phyloP scores from a whole-genome alignment of 1,139 yeast genomes.

The Kodamaea ohmeri region DNA sequence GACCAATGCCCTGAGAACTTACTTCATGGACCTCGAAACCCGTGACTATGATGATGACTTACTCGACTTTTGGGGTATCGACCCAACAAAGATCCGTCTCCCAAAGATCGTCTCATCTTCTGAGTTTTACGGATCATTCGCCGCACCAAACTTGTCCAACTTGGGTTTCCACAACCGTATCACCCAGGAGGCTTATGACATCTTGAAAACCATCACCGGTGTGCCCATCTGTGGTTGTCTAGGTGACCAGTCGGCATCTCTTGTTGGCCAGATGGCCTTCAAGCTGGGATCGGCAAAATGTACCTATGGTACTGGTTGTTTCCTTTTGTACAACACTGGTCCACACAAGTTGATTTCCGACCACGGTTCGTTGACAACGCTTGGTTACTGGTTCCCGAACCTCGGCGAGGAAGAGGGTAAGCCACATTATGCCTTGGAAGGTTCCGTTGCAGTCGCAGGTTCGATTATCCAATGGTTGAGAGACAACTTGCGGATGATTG shows the following conservation, averaged over 20 bases:
- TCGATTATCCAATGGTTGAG: constrained; percentile 93
- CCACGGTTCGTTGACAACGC: constrained; percentile 84
- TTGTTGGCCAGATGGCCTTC: constrained; percentile 90
- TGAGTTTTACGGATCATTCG: constrained; percentile 72
- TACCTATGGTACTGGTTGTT: constrained; percentile 98
- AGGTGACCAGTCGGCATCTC: constrained; percentile 93
- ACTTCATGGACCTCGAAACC: constrained; percentile 81
- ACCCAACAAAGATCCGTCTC: constrained; percentile 61
- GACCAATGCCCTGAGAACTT: constrained; percentile 89
- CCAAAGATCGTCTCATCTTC: constrained; percentile 83
- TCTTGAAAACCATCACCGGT: constrained; percentile 48
- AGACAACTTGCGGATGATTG: constrained; percentile 81
- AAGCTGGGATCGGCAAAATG: constrained; percentile 85
- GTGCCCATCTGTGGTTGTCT: constrained; percentile 86
- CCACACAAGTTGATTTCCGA: constrained; percentile 57
- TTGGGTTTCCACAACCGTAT: constrained; percentile 53
- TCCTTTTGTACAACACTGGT: constrained; percentile 87
- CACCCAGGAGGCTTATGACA: constrained; percentile 51
- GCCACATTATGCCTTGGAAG: constrained; percentile 91
- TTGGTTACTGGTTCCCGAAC: constrained; percentile 85
- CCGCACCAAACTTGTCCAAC: constrained; percentile 52
- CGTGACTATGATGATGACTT: constrained; percentile 74
- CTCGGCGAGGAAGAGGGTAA: constrained; percentile 48
- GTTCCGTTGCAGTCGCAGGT: constrained; percentile 96
- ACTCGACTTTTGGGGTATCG: constrained; percentile 76